A percentile compares a stretch with the other conserved stretches of the same genome.
Conservation (phyloP, 2,329 filamentous ascomycete genomes). For the Calonectria pteridis region DNA sequence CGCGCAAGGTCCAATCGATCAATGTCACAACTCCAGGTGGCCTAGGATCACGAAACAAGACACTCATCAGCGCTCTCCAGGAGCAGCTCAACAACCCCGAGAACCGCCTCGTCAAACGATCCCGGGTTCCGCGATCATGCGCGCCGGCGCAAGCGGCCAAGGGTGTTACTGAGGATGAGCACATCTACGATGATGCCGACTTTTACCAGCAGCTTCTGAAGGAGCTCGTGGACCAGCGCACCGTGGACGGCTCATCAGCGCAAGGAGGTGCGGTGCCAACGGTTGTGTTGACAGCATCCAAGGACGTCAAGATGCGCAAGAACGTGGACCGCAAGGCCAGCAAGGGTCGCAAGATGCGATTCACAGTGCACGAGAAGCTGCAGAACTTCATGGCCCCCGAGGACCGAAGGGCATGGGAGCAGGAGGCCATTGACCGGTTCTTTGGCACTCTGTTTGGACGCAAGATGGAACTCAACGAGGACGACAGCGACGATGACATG, state of each 20-base stretch:
- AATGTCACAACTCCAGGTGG: slow-evolving; percentile 45
- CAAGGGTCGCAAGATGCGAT: slow-evolving; percentile 94
- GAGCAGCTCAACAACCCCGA: slow-evolving; percentile 76
- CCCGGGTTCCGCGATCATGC: slow-evolving; percentile 80
- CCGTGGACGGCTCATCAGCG: slow-evolving; percentile 72
- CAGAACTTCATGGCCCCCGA: slow-evolving; percentile 98
- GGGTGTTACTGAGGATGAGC: slow-evolving; percentile 67
- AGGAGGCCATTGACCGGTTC: slow-evolving; percentile 81
- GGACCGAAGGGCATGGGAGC: slow-evolving; percentile 83
- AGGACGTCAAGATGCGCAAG: slow-evolving; percentile 84
- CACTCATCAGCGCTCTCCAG: slow-evolving; percentile 75
- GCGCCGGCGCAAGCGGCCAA: slow-evolving; percentile 76
- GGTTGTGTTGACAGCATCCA: slow-evolving; percentile 74
- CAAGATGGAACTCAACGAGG: slow-evolving; percentile 74
- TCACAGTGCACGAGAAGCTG: slow-evolving; percentile 95
- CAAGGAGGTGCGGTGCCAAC: slow-evolving; percentile 62
- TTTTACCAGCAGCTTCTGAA: slow-evolving; percentile 96
- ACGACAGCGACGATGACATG: slow-evolving; percentile 64
- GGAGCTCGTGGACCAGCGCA: slow-evolving; percentile 91
- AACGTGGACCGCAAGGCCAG: slow-evolving; percentile 93
- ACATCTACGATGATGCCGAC: slow-evolving; percentile 91
- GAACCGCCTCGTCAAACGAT: slow-evolving; percentile 74
- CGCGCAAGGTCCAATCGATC: slow-evolving; percentile 73
- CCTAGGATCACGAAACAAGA: slow-evolving; percentile 49
- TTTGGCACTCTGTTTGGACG: slow-evolving; percentile 82